Evolutionary conservation across 495 filamentous ascomycete genomes (phyloP), one percentile per base, ranked within the genome.

Genomic region (Penicillium roqueforti): DNA sequence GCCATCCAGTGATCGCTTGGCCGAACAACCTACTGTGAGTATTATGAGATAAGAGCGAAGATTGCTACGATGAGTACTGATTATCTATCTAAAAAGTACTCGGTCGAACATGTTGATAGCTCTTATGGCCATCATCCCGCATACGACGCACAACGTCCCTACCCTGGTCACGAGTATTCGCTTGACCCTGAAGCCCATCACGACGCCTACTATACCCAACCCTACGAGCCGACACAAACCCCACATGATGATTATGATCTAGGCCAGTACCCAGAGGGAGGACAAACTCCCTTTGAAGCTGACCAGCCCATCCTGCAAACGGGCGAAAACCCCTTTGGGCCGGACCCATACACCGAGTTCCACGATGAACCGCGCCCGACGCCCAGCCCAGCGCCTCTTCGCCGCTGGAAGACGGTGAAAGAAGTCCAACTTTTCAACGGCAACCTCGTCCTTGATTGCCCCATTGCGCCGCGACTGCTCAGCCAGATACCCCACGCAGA

Each of bases 381-480:
- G 1, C 81, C 82, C 6, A 82, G 77, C 38, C 80, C 83, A n/a
- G 83, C 76, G n/a, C 74, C 83, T 10, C 85, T 97, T 60, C 84
- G 87, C 64, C 83, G 95, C 67, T 97, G 90, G 90, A 97, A 97
- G 76, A 97, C 95, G 4, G 92, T 97, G 18, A 99, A 97, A 69
- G 91, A 97, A 77, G 92, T 97, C 25, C 89, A 95, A 60, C 72
- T 99, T 36, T 97, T 95, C 79, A 87, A 93, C 58, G 95, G 95
- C 40, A 97, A 99, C 70, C 81, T 99, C 60, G 93, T 99, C 25
- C 83, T 97, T 2, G 95, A 99, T 72, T 99, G 95, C 67, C 95
- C 95, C 0, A 87, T 99, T 56, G 92, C 95, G 0, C 91, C 95
- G 6, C 86, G 85, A 65, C 78, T 99, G 26, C 76, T 99, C 48